phyloP scores from a whole-genome alignment of 1,284 basidiomycete genomes.

The Caloboletus inedulis region DNA sequence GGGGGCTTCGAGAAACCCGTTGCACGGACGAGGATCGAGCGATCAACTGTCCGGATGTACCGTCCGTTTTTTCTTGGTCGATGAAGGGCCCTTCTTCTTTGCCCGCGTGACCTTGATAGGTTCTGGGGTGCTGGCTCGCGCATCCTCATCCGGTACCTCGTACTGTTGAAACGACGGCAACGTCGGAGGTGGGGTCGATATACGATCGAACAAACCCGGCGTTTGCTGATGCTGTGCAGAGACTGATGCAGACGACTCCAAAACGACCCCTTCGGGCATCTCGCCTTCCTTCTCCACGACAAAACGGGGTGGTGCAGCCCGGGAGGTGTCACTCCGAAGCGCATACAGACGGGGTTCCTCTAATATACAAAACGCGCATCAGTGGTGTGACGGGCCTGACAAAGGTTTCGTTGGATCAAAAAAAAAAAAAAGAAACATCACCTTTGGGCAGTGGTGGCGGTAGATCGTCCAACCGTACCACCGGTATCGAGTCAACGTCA shows the following conservation, averaged over 20 bases:
- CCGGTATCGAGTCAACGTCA: constrained; percentile 82
- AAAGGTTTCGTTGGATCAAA: not conserved
- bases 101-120: constrained; percentile 71
- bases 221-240: constrained; percentile 10
- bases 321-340: constrained; percentile 36
- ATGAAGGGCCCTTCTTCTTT: constrained; percentile 62
- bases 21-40: not conserved
- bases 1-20: not conserved
- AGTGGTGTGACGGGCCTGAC: constrained; percentile 1
- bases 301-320: constrained; percentile 39
- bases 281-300: constrained; percentile 79
- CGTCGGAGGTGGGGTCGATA: constrained; percentile 38
- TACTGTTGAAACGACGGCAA: constrained; percentile 59
- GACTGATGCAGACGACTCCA: constrained; percentile 26
- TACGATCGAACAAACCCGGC: constrained; percentile 32
- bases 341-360: constrained; percentile 39
- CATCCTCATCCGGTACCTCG: constrained; percentile 47
- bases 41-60: constrained; percentile 24
- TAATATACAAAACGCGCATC: constrained; percentile 10
- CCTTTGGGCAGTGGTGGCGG: constrained; percentile 39
- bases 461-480: constrained; percentile 75
- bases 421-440: constrained; percentile 21
- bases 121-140: constrained; percentile 58
- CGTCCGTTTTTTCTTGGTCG: constrained; percentile 64
- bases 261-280: constrained; percentile 68